Evolutionary conservation across 176 grass and related monocot genomes (phyloP), one percentile per base, ranked within the genome.

Genomic region (Oryza meridionalis): DNA sequence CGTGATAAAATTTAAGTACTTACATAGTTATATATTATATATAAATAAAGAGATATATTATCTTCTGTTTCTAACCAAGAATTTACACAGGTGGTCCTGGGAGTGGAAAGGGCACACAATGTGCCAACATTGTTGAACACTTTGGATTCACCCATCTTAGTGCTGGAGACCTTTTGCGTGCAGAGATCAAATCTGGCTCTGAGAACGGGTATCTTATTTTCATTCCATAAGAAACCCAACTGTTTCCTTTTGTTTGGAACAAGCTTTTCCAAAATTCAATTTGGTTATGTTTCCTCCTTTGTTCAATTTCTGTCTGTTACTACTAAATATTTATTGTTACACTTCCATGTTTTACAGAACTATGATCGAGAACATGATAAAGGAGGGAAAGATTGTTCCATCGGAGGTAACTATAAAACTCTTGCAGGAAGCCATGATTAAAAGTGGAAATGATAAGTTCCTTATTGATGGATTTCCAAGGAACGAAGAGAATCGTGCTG

Each of bases 361-460:
- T 44, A 94, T 94, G 92, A 94, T 94, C 17, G 88, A 94, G 69
- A 94, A 94, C 82, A 94, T 94, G 92, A 94, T 94, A 89, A 94
- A 92, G 78, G 92, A 94, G 73, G 92, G 92, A 80, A 94, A 94
- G 74, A 90, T 94, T 81, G 92, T 94, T 75, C 90, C 92, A 46
- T 92, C 90, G 0, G 90, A 94, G 88, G 87, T 94, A 16, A 94
- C 92, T 61, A 91, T 94, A 83, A 92, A 90, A 74, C 89, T 94
- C 47, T 75, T 94, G 84, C 87, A 94, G 81, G 78, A 78, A 26
- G 92, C 90, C 35, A 94, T 94, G 84, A 75, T 85, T 46, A 90
- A 92, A 88, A 88, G 13, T 87, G 90, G 45, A 79, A 91, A 94
- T 21, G 72, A 94, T 46, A 94, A 92, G 87, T 94, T 94, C 65